phyloP scores from a whole-genome alignment of 148 eudicot species.

The Nyssa sinensis region DNA sequence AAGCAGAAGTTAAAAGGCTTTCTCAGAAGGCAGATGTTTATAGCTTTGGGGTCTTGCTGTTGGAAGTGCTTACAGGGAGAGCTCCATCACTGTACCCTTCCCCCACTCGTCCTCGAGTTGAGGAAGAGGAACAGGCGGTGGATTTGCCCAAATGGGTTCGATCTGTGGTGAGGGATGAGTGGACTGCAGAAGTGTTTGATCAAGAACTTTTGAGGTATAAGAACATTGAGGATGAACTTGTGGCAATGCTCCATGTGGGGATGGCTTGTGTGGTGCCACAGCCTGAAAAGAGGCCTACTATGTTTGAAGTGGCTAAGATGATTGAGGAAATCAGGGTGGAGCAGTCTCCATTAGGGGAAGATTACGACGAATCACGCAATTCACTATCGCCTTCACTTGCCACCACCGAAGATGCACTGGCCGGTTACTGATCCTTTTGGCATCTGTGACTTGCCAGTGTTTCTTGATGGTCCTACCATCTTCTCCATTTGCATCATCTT shows the following conservation, averaged over 20 bases:
- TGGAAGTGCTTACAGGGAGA: constrained; percentile 80
- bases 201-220: constrained; percentile 87
- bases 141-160: constrained; percentile 83
- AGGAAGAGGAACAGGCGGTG: constrained; percentile 36
- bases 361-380: constrained; percentile 81
- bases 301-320: constrained; percentile 77
- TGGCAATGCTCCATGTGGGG: constrained; percentile 83
- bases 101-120: constrained; percentile 32
- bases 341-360: constrained; percentile 85
- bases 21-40: constrained; percentile 90
- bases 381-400: constrained; percentile 80
- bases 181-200: constrained; percentile 96
- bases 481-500: constrained; percentile 27
- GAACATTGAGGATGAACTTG: constrained; percentile 92
- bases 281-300: constrained; percentile 87
- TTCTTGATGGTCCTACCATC: constrained; percentile 12
- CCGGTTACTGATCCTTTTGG: constrained; percentile 26
- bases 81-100: constrained; percentile 57
- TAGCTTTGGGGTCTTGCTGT: constrained; percentile 73
- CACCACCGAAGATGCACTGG: constrained; percentile 64
- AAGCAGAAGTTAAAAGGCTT: constrained; percentile 52
- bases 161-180: constrained; percentile 88
- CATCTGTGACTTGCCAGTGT: not conserved
- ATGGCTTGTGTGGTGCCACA: constrained; percentile 72
- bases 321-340: constrained; percentile 89